Evolutionary conservation across 148 eudicot species (phyloP).

Genomic region (Nyssa sinensis): DNA sequence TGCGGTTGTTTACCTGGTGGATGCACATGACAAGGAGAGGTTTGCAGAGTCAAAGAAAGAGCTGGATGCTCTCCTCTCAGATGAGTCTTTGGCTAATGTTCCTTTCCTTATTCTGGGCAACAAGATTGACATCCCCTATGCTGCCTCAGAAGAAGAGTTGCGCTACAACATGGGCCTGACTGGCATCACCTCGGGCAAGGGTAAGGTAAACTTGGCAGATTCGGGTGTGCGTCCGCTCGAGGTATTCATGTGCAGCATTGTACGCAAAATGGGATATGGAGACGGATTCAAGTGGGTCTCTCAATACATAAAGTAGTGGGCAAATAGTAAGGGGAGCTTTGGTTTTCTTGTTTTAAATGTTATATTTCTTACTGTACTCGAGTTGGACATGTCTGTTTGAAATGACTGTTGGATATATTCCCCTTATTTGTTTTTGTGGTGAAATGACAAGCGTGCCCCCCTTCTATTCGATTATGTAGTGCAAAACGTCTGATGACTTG

Average conservation of each 20-base stretch:
- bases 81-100: constrained; percentile 39
- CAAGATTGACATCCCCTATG: constrained; percentile 40
- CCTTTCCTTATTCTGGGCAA: constrained; percentile 44
- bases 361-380: constrained; percentile 21
- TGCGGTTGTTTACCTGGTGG: constrained; percentile 46
- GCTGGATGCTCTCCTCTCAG: constrained; percentile 41
- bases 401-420: constrained; percentile 24
- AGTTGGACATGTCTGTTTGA: constrained; percentile 29
- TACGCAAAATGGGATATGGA: constrained; percentile 46
- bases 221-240: constrained; percentile 38
- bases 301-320: constrained; percentile 39
- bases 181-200: constrained; percentile 43
- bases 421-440: not conserved
- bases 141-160: constrained; percentile 45
- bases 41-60: constrained; percentile 50
- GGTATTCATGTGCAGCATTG: constrained; percentile 54
- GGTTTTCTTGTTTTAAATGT: constrained; percentile 1
- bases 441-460: constrained; percentile 19
- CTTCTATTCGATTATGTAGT: not conserved
- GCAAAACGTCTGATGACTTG: constrained; percentile 12
- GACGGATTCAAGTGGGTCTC: constrained; percentile 48
- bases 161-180: constrained; percentile 36
- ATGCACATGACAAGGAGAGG: constrained; percentile 43
- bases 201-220: constrained; percentile 34
- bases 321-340: not conserved